Evolutionary conservation across 257 asterid genomes (phyloP), one percentile per base, ranked within the genome.

Genomic region (Solanum chilense): DNA sequence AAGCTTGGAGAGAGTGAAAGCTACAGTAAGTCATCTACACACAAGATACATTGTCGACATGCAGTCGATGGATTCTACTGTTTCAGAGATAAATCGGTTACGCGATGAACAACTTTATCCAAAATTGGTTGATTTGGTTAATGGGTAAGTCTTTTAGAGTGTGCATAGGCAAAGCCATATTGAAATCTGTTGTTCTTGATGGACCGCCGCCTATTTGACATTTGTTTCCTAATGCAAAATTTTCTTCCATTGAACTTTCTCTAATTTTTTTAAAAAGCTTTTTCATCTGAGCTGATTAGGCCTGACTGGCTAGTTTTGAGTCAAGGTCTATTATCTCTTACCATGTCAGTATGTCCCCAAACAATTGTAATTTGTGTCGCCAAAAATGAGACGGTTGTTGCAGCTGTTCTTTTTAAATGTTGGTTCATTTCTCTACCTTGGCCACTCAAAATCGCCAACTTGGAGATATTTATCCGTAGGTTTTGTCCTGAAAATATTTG

Each of bases 41-140:
- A 97, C 99, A 12, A 93, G 99, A 91, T 97, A 96, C 91, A 97
- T 97, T 82, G 99, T 97, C 13, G 99, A 97, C 94, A 94, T 97
- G 99, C 99, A 97, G 88, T 95, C 99, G 80, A 97, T 97, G 99
- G 99, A 97, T 92, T 96, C 99, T 84, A 97, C 99, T 15, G 99
- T 97, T 56, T 93, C 97, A 1, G 99, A 97, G 90, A 96, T 97
- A 86, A 97, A 96, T 87, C 92, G 95, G 78, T 89, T 97, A 74
- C 98, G 99, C 7, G 99, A 96, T 88, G 96, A 91, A 42, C 99
- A 93, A 87, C 94, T 97, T 71, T 96, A 93, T 89, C 99, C 99
- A 45, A 97, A 94, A 87, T 97, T 97, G 10, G 95, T 94, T 80
- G 90, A 92, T 86, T 94, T 97, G 82, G 99, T 96, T 82, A 98